phyloP scores from a whole-genome alignment of 2,329 filamentous ascomycete genomes.

The Colletotrichum sidae region DNA sequence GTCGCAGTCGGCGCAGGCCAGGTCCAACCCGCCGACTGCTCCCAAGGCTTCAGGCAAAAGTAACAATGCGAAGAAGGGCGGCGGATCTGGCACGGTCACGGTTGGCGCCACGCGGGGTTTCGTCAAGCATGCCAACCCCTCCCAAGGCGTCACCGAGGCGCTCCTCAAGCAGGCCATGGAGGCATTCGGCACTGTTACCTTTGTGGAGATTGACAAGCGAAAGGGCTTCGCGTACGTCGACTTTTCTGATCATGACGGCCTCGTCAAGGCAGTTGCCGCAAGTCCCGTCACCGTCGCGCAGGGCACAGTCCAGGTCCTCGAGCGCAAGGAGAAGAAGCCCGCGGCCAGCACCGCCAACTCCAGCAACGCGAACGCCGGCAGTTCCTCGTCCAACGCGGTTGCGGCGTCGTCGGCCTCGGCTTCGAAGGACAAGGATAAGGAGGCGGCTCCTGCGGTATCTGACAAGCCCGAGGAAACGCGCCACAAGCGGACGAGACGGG shows the following conservation, averaged over 20 bases:
- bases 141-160: constrained; percentile 89
- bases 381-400: constrained; percentile 16
- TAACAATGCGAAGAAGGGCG: constrained; percentile 45
- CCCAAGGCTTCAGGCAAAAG: constrained; percentile 41
- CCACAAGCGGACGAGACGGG: constrained; percentile 41
- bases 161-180: constrained; percentile 81
- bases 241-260: constrained; percentile 77
- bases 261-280: constrained; percentile 83
- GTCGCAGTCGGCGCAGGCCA: constrained; percentile 17
- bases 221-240: constrained; percentile 96
- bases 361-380: constrained; percentile 16
- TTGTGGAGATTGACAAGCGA: constrained; percentile 92
- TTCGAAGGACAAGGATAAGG: constrained; percentile 17
- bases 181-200: constrained; percentile 78
- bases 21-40: constrained; percentile 37
- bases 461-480: constrained; percentile 40
- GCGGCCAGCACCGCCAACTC: constrained; percentile 34
- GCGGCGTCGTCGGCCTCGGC: constrained; percentile 14
- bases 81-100: constrained; percentile 44
- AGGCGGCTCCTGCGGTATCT: constrained; percentile 18
- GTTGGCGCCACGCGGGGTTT: constrained; percentile 75
- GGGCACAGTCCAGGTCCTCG: constrained; percentile 87
- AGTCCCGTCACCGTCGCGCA: constrained; percentile 87
- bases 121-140: constrained; percentile 86
- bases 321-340: constrained; percentile 75